Evolutionary conservation across 768 basidiomycete species (phyloP), one percentile per base, ranked within the genome.

Genomic region (Leccinum barrowsii): DNA sequence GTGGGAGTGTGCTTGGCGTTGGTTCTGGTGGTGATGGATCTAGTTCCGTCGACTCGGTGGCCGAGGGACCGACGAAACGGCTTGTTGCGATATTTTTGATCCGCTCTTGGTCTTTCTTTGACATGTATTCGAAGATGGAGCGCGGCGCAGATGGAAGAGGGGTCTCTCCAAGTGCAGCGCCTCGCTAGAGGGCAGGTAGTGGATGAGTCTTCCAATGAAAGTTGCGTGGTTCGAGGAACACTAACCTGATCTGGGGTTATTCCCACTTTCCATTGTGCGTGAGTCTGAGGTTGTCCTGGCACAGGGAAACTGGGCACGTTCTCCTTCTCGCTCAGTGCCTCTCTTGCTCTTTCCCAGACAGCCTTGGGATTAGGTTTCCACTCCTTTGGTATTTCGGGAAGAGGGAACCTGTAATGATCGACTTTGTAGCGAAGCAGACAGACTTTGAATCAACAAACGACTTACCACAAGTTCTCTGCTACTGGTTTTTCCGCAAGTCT

Each of bases 71-170:
- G 0, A 58, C 54, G 5, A 64, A 56, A 7, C 70, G 65, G 7
- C 61, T 63, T 7, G 80, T 65, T 12, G 81, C 70, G 26, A 90
- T 81, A 28, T 79, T 80, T 66, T 86, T 80, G 15, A 99, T 80
- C 6, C 95, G 86, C 59, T 97, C 94, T 56, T 85, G 83, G 66
- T 96, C 93, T 66, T 94, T 95, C 62, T 89, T 84, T 0, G 97
- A 96, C 70, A 98, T 85, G 70, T 86, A 98, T 48, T 98, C 95
- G 70, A 96, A 98, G 15, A 99, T 84, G 0, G 96, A 98, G 11
- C 85, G 85, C 2, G 90, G 83, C 13, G 81, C 82, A 3, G 85
- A 74, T 12, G 85, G 80, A 11, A 91, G 77, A 11, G 85, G 85
- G 10, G 83, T 83, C 73, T 98, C 97, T 55, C 95, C 95, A 0